Base-by-base conservation (phyloP, 2,329 filamentous ascomycete genomes). In the Aspergillus intermedius region DNA sequence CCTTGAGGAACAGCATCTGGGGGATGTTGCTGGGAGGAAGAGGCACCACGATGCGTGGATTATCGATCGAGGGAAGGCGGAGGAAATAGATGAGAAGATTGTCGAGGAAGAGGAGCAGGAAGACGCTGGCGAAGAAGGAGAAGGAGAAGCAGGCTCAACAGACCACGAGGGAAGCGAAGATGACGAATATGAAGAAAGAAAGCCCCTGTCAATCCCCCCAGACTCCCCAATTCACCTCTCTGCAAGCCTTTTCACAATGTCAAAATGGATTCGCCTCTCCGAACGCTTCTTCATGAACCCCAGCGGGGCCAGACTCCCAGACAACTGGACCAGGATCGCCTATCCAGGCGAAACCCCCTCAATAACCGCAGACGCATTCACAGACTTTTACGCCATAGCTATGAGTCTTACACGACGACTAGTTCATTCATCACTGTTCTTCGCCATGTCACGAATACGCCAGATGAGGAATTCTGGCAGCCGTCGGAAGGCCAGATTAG, bases 281-380 rank as follows among this genome's bases (percentile, higher is more conserved):
- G 74, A 79, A 42, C 73, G 74, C 1, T 58, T 91, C 1, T 93
- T 91, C 63, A 91, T 94, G 88, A 91, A 91, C 51, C 58, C 70
- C 19, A 73, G 72, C 51, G 76, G 77, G 10, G 64, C 73, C 2
- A 72, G 78, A 39, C 69, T 75, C 10, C 79, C 82, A 47, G 77
- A 80, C 48, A 90, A 88, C 61, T 94, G 87, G 88, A 73, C 71
- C 30, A 74, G 73, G 35, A 58, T 87, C 6, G 76, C 77, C 17
- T 75, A 78, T 23, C 64, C 65, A 46, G 60, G 60, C 3, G 76
- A 80, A 48, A 73, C 73, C 3, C 90, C 90, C 0, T 81, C 85
- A 0, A 80, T 95, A 19, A 83, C 86, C 56, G 79, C 83, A 5
- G 90, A 87, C 1, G 83, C 87, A 0, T 77, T 94, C n/a, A 77